Percentiles rank a stretch among this genome's conserved stretches.
These are phyloP conservation scores for Penicillium lividum DNA, from an alignment of 495 filamentous ascomycete genomes.

Conservation along the genomic window DNA sequence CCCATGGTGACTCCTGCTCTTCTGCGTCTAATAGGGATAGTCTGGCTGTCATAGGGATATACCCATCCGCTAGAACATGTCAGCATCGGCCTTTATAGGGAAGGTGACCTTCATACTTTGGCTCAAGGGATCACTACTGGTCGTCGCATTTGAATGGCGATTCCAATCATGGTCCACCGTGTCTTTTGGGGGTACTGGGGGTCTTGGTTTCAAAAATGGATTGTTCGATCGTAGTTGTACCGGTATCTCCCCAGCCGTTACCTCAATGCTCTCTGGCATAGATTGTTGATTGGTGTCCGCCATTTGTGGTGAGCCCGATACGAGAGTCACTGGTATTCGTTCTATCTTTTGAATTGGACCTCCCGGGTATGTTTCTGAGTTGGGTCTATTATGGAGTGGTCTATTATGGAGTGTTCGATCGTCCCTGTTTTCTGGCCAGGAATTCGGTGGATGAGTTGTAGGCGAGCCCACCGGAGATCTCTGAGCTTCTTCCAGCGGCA, in stretches of 20 bases:
- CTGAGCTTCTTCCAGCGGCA: conserved; percentile 47
- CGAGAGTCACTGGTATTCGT: conserved; percentile 29
- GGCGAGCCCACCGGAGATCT: conserved; percentile 41
- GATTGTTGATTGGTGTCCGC: conserved; percentile 30
- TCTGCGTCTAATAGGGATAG: conserved; percentile 41
- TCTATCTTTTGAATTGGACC: conserved; percentile 15
- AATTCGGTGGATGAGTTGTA: conserved; percentile 29
- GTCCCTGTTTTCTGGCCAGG: conserved; percentile 38
- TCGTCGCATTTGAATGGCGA: conserved; percentile 26
- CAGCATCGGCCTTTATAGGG: neutral
- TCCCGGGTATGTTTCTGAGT: conserved; percentile 9
- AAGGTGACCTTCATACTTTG: conserved; percentile 29
- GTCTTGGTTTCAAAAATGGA: conserved; percentile 41
- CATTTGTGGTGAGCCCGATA: conserved; percentile 28
- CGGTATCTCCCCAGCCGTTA: conserved; percentile 29
- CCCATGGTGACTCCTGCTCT: conserved; percentile 23
- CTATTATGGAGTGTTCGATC: conserved; percentile 17
- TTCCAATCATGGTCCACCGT: conserved; percentile 28
- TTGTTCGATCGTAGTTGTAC: conserved; percentile 47
- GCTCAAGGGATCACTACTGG: conserved; percentile 31
- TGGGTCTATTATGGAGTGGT: neutral
- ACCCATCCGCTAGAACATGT: conserved; percentile 38
- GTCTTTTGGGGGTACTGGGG: conserved; percentile 20
- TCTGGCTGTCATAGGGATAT: conserved; percentile 50
- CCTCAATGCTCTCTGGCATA: conserved; percentile 7